Evolutionary conservation across 345 rosid genomes (phyloP), one percentile per base, ranked within the genome.

Genomic region (Stellera chamaejasme): DNA sequence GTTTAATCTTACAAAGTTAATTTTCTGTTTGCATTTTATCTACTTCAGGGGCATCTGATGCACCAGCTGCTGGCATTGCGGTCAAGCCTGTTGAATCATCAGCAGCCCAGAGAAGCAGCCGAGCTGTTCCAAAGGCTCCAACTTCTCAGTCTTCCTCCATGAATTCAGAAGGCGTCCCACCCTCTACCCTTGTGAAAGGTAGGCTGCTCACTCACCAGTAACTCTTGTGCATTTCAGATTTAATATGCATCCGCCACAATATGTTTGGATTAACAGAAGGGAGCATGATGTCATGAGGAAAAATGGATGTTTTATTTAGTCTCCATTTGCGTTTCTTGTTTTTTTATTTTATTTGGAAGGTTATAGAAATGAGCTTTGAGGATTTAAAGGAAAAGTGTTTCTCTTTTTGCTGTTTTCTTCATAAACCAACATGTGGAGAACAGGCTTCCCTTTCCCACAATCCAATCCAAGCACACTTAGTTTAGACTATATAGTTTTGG

Each of bases 81-180:
- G 43, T 74, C 53, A 82, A 70, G 77, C 72, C 75, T 52, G 60
- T 60, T 55, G 96, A 82, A 66, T 43, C 66, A 10, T 11, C 77
- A 12, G 39, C 70, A 53, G 13, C 73, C 50, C 79, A 72, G 64
- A 72, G 77, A 66, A 72, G 64, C 68, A 45, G 48, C 60, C 79
- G 69, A 67, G 69, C 73, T 75, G 69, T 82, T 73, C 92, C 96
- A 0, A 90, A 94, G 75, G 88, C 81, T 77, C 88, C 92, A 48
- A 66, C 90, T 72, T 79, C 96, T 77, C 97, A 76, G 63, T 54
- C 90, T 61, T 50, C 92, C 75, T 0, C 84, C 82, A 3, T 75
- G 77, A 85, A 36, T 65, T 54, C 90, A 52, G 83, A 79, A 25
- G 39, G 44, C 36, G 48, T 58, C 6, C 67, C 74, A 10, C 55